Conservation (phyloP, 2,329 filamentous ascomycete species). For the Fusarium sp. region DNA sequence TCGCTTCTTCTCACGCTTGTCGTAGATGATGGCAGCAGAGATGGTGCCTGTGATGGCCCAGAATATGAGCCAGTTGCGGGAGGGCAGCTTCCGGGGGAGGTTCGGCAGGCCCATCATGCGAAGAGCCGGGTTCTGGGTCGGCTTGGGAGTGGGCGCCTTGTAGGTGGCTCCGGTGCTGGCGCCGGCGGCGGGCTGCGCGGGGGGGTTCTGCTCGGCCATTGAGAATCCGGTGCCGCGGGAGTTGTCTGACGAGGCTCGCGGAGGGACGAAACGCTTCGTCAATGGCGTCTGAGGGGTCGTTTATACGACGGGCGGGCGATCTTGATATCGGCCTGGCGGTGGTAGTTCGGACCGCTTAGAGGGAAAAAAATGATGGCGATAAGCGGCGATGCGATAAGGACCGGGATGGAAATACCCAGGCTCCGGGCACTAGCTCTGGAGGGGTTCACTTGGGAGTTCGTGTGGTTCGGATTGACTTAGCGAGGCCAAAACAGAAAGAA, state of each 20-base stretch:
- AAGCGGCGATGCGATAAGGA: conserved; percentile 40
- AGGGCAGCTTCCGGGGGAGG: conserved; percentile 86
- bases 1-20: conserved; percentile 88
- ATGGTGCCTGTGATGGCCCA: conserved; percentile 82
- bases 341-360: conserved; percentile 18
- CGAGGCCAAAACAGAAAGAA: neutral
- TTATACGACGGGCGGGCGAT: conserved; percentile 17
- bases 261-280: neutral
- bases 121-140: conserved; percentile 75
- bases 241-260: neutral
- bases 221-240: neutral
- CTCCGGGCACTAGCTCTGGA: conserved; percentile 20
- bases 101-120: conserved; percentile 87
- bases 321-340: conserved; percentile 21
- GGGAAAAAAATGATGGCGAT: conserved; percentile 40
- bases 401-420: conserved; percentile 42
- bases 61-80: conserved; percentile 98
- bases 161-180: conserved; percentile 42
- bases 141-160: conserved; percentile 55
- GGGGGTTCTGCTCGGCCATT: conserved; percentile 42
- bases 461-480: neutral
- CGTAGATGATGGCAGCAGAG: conserved; percentile 86
- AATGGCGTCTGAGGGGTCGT: conserved; percentile 10
- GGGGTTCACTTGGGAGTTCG: neutral
- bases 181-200: conserved; percentile 43